Evolutionary conservation across 1,139 yeast species (phyloP), one percentile per base, ranked within the genome.

Genomic region (Sugiyamaella pinicola): DNA sequence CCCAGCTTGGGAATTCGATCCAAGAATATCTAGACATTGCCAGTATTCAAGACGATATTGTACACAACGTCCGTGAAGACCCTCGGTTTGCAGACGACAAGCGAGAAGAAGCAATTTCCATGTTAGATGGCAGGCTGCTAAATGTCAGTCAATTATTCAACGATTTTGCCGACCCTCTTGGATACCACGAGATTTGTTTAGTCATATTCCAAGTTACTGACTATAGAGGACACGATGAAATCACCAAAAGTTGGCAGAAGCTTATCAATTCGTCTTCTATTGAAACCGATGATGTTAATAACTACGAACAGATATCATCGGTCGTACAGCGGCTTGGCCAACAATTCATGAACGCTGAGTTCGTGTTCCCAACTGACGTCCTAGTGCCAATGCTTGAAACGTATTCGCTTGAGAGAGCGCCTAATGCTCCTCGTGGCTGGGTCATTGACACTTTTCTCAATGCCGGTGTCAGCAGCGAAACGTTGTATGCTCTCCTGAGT

Each of bases 11-110:
- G 1, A 45, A 24, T 34, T 75, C 79, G 59, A 85, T 91, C 33
- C 86, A 84, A 61, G 96, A 91, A 65, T 79, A 87, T 50, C 81
- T 91, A 64, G 95, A 88, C 49, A 95, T 93, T 41, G 95, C 97
- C 2, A 83, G 85, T 60, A 78, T 93, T 49, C 99, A 93, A 70
- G 87, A 89, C 67, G 98, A 91, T 64, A 70, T 91, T 29, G 72
- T 89, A 53, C 69, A 79, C 2, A 74, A 82, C 4, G 81, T 90
- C 21, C 71, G 74, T 48, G 70, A 75, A 19, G 98, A 91, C 68
- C 65, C 69, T 9, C 74, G 90, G 63, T 74, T 89, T 51, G 73
- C 71, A 43, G 73, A 71, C 2, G 77, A 78, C 51, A 71, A 70
- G 55, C 59, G 64, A 35, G 56, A 72, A 4, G 76, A 76, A 44